A percentile compares a stretch with the other conserved stretches of the same genome.
Conservation (phyloP, 331 rosid species). For the Rhamnella rubrinervis region DNA sequence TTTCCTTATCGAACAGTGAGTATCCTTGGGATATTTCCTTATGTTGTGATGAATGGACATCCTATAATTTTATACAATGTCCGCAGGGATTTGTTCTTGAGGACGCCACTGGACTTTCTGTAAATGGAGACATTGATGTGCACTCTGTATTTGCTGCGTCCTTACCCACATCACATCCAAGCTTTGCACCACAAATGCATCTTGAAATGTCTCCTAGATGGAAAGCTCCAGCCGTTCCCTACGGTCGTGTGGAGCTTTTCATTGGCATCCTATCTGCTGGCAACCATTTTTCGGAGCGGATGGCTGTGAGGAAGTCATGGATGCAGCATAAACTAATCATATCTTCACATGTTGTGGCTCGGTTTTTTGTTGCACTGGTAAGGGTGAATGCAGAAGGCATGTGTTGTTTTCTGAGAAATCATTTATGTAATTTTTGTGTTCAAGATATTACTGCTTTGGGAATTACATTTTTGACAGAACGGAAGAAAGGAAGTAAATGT, state of each 20-base stretch:
- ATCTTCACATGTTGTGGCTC: conserved; percentile 75
- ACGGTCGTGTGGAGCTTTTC: conserved; percentile 61
- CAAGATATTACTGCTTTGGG: conserved; percentile 17
- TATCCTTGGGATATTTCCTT: conserved; percentile 20
- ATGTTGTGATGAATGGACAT: conserved; percentile 1
- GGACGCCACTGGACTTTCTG: conserved; percentile 85
- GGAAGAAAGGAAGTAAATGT: conserved; percentile 81
- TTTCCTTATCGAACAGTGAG: conserved; percentile 93
- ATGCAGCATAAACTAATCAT: conserved; percentile 77
- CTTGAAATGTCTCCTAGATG: conserved; percentile 70
- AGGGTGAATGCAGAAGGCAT: conserved; percentile 16
- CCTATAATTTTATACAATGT: conserved; percentile 1
- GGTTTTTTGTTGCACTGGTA: conserved; percentile 94
- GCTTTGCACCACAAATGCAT: conserved; percentile 86
- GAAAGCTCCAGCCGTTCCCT: conserved; percentile 67
- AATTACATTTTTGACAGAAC: conserved; percentile 53
- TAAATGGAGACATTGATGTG: conserved; percentile 86
- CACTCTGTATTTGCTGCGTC: conserved; percentile 80
- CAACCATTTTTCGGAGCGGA: conserved; percentile 90
- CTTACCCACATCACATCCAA: conserved; percentile 85
- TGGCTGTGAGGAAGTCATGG: conserved; percentile 99
- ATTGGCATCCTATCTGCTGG: conserved; percentile 96
- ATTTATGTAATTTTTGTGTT: conserved; percentile 11
- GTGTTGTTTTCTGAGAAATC: conserved; percentile 2
- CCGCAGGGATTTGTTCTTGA: conserved; percentile 92